phyloP scores from a whole-genome alignment of 257 asterid species.

The Solanum ossicruentum region DNA sequence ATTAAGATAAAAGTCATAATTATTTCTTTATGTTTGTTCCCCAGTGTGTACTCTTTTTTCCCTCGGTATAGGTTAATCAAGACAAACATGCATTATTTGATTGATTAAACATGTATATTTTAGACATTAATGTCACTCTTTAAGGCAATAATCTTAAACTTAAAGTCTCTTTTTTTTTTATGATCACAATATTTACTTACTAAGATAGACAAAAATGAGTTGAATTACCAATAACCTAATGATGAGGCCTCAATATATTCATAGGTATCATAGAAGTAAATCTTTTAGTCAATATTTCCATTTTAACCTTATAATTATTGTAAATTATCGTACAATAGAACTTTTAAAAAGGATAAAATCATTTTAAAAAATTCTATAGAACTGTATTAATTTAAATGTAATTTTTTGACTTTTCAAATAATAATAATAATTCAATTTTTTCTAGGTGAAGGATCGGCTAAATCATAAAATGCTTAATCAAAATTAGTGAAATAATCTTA shows the following conservation, averaged over 20 bases:
- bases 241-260: neutral
- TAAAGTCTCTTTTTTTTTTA: neutral
- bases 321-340: neutral
- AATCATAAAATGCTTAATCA: neutral
- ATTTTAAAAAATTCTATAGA: neutral
- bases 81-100: too few species aligned
- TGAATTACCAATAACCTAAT: too few species aligned
- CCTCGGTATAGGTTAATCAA: neutral
- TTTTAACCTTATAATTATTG: neutral
- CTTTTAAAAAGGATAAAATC: neutral
- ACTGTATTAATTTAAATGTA: neutral
- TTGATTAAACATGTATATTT: too few species aligned
- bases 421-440: neutral
- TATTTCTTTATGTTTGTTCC: neutral
- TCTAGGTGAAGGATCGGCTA: neutral
- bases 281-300: neutral
- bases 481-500: neutral
- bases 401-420: neutral
- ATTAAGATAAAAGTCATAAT: too few species aligned
- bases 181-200: neutral
- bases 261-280: neutral
- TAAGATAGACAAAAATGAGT: neutral
- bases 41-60: neutral
- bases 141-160: neutral
- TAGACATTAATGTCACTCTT: neutral